Percentiles rank a stretch among this genome's conserved stretches.
phyloP scores from a whole-genome alignment of 2,329 filamentous ascomycete genomes.

The Ceratocystis ficicola region DNA sequence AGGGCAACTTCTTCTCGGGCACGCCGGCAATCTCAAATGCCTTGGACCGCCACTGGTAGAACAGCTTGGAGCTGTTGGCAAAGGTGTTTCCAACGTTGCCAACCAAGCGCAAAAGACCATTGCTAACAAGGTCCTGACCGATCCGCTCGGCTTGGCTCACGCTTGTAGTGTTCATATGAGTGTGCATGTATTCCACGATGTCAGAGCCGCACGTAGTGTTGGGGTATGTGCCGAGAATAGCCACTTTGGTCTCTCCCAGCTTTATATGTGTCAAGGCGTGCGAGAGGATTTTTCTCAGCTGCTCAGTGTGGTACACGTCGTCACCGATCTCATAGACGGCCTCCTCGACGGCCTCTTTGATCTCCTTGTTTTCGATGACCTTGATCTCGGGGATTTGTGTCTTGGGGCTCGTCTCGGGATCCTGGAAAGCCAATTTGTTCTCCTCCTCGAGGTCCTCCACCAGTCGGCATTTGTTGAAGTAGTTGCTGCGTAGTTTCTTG shows the following conservation, averaged over 20 bases:
- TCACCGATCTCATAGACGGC: conserved; percentile 85
- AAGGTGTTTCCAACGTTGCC: conserved; percentile 93
- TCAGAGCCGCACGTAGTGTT: conserved; percentile 87
- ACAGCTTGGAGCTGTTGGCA: conserved; percentile 93
- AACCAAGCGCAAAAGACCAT: conserved; percentile 78
- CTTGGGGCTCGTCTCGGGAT: conserved; percentile 60
- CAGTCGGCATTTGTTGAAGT: conserved; percentile 97
- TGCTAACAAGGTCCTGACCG: conserved; percentile 78
- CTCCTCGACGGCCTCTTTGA: conserved; percentile 57
- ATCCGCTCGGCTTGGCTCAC: conserved; percentile 88
- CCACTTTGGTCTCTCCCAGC: conserved; percentile 83
- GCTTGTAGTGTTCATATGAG: conserved; percentile 69
- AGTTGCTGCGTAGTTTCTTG: conserved; percentile 86
- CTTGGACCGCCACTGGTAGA: conserved; percentile 92
- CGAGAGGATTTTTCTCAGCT: conserved; percentile 77
- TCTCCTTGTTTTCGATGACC: conserved; percentile 55
- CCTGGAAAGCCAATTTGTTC: conserved; percentile 94
- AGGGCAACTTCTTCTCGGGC: conserved; percentile 68
- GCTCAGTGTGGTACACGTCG: conserved; percentile 68
- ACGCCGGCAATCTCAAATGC: conserved; percentile 79
- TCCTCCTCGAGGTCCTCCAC: conserved; percentile 97
- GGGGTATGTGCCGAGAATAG: conserved; percentile 85
- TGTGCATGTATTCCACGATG: conserved; percentile 90
- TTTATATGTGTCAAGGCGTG: conserved; percentile 82
- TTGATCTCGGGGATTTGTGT: conserved; percentile 73